These are phyloP conservation scores for Aphanomyces stellatus DNA, from an alignment of 352 stramenopile species.

Conservation along the genomic window DNA sequence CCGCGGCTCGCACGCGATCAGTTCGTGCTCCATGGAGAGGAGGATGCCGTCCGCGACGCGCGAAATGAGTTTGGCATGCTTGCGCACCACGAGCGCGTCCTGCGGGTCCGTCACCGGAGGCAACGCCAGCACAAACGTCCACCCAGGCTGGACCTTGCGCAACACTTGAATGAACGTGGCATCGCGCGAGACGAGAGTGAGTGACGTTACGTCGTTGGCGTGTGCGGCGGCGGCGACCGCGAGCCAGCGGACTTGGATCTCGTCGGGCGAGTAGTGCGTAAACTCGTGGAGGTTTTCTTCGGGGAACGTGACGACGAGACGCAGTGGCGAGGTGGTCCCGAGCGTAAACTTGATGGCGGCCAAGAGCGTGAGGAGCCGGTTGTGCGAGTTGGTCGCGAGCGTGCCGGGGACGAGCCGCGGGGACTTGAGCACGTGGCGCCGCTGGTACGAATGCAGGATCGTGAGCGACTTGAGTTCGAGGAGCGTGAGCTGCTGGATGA, in stretches of 20 bases:
- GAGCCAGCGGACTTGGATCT: not conserved
- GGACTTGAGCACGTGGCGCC: slow-evolving; percentile 2
- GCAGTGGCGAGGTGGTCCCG: not conserved
- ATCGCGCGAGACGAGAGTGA: slow-evolving; percentile 2
- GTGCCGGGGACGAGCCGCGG: not conserved
- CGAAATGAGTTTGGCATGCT: not conserved
- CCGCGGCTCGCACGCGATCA: not conserved
- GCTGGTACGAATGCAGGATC: slow-evolving; percentile 4
- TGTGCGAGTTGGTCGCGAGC: not conserved
- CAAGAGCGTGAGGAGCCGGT: slow-evolving; percentile 7
- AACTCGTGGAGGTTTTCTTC: not conserved
- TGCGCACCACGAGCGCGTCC: not conserved
- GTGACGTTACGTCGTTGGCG: not conserved
- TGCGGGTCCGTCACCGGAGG: not conserved
- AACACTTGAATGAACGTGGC: not conserved
- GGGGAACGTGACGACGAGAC: not conserved
- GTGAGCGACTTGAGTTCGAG: slow-evolving; percentile 11
- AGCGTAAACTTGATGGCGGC: not conserved
- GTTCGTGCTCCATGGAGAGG: not conserved
- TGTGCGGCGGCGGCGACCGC: not conserved
- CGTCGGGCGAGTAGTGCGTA: not conserved
- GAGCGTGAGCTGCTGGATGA: not conserved
- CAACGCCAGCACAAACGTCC: not conserved
- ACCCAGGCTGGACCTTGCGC: not conserved
- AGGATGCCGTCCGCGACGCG: slow-evolving; percentile 13